Evolutionary conservation across 345 rosid genomes (phyloP).

Genomic region (Rhodamnia argentea): DNA sequence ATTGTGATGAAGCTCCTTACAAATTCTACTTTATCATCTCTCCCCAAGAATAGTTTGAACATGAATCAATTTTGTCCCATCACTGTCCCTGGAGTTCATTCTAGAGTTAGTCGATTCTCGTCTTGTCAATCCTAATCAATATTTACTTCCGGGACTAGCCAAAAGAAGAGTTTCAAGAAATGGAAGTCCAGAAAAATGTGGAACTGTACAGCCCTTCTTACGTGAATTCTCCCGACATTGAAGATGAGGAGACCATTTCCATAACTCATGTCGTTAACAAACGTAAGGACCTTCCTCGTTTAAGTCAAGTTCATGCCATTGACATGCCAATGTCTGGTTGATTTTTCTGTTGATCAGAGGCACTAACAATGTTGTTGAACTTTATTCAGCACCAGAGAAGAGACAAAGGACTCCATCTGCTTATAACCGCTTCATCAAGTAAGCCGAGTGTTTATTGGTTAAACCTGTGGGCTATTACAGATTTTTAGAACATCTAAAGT

Average conservation of each 20-base stretch:
- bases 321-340: background rate
- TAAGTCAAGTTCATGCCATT: background rate
- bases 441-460: conserved; percentile 1
- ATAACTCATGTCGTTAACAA: conserved; percentile 63
- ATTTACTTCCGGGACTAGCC: conserved; percentile 7
- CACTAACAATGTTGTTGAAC: background rate
- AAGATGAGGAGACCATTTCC: conserved; percentile 43
- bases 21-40: background rate
- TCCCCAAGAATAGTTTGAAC: background rate
- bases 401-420: conserved; percentile 98
- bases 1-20: background rate
- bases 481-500: background rate
- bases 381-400: conserved; percentile 79
- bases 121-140: background rate
- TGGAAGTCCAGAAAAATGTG: conserved; percentile 18
- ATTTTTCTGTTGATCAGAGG: background rate
- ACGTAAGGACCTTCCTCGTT: conserved; percentile 34
- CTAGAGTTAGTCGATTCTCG: background rate
- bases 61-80: background rate
- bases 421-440: conserved; percentile 95
- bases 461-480: background rate
- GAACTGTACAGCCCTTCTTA: conserved; percentile 27
- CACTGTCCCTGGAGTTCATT: background rate
- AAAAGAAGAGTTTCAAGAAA: conserved; percentile 30
- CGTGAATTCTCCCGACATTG: conserved; percentile 53